Percentiles rank a stretch among this genome's conserved stretches.
Conservation (phyloP, 2,329 filamentous ascomycete genomes). For the Macrophomina tecta region DNA sequence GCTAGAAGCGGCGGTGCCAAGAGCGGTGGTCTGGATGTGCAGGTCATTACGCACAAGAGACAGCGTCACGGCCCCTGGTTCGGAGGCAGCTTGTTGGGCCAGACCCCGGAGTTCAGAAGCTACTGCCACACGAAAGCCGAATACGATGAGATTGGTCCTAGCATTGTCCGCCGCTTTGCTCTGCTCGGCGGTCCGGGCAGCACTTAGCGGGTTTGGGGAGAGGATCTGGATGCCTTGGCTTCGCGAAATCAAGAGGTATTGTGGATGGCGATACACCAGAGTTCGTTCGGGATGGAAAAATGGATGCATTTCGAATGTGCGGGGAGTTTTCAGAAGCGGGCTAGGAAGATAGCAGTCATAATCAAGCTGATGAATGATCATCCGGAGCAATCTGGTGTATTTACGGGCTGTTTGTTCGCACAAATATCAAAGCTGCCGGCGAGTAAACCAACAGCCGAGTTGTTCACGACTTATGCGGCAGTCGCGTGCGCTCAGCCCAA, state of each 20-base stretch:
- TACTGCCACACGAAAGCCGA: slow-evolving; percentile 83
- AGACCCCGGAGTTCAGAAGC: slow-evolving; percentile 97
- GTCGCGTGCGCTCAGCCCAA: not conserved
- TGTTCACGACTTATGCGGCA: not conserved
- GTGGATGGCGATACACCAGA: slow-evolving; percentile 20
- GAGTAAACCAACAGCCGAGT: not conserved
- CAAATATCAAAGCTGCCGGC: not conserved
- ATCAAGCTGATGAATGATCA: slow-evolving; percentile 23
- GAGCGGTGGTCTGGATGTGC: slow-evolving; percentile 93
- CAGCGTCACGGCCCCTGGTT: slow-evolving; percentile 99
- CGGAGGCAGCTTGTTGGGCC: slow-evolving; percentile 91
- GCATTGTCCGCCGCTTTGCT: slow-evolving; percentile 93
- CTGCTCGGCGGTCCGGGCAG: slow-evolving; percentile 89
- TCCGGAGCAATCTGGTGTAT: not conserved
- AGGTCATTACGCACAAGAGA: slow-evolving; percentile 96
- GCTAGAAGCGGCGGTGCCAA: slow-evolving; percentile 87
- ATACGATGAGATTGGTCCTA: slow-evolving; percentile 65
- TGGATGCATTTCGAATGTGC: slow-evolving; percentile 11
- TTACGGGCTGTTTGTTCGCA: not conserved
- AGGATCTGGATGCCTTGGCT: not conserved
- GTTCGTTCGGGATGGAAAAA: slow-evolving; percentile 9
- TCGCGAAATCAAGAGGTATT: not conserved
- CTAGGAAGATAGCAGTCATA: slow-evolving; percentile 16
- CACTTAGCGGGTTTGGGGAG: slow-evolving; percentile 54
- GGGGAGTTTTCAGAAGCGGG: slow-evolving; percentile 16